Conservation (phyloP, 2,329 filamentous ascomycete species). For the Teratosphaeria zuluensis region DNA sequence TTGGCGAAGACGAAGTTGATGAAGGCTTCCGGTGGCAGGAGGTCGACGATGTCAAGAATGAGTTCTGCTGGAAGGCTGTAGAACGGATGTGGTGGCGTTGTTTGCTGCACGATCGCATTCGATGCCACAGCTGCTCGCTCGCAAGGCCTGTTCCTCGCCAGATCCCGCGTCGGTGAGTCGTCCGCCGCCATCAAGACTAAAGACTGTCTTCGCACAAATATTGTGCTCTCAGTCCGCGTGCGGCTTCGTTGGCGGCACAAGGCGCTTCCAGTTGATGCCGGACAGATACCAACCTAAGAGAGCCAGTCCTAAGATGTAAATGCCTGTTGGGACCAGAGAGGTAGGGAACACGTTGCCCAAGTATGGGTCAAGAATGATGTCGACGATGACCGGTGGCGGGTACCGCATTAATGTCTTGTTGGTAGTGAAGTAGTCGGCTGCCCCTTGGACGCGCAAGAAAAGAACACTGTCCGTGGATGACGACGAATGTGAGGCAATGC, state of each 20-base stretch:
- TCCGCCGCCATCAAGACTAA: neutral
- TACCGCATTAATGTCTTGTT: slow-evolving; percentile 64
- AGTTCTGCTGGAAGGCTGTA: slow-evolving; percentile 38
- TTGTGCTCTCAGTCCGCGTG: slow-evolving; percentile 15
- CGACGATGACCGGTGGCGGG: slow-evolving; percentile 65
- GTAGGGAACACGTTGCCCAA: slow-evolving; percentile 67
- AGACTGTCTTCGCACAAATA: neutral
- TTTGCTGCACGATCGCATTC: neutral
- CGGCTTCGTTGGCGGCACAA: slow-evolving; percentile 9
- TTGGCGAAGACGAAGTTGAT: slow-evolving; percentile 38
- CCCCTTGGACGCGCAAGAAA: slow-evolving; percentile 63
- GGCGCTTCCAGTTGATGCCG: slow-evolving; percentile 30
- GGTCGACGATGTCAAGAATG: slow-evolving; percentile 35
- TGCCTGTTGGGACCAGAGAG: slow-evolving; percentile 63
- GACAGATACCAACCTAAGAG: slow-evolving; percentile 43
- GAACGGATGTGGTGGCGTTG: slow-evolving; percentile 23
- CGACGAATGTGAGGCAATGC: neutral
- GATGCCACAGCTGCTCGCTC: neutral
- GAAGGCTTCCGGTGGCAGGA: slow-evolving; percentile 31
- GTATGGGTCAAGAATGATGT: slow-evolving; percentile 80
- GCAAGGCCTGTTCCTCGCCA: neutral
- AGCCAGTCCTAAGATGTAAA: slow-evolving; percentile 57
- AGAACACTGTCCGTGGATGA: slow-evolving; percentile 31
- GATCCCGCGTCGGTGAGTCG: neutral
- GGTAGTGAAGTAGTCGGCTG: slow-evolving; percentile 76